Evolutionary conservation across 2,329 filamentous ascomycete genomes (phyloP), one percentile per base, ranked within the genome.

Genomic region (Trichoderma simmonsii): DNA sequence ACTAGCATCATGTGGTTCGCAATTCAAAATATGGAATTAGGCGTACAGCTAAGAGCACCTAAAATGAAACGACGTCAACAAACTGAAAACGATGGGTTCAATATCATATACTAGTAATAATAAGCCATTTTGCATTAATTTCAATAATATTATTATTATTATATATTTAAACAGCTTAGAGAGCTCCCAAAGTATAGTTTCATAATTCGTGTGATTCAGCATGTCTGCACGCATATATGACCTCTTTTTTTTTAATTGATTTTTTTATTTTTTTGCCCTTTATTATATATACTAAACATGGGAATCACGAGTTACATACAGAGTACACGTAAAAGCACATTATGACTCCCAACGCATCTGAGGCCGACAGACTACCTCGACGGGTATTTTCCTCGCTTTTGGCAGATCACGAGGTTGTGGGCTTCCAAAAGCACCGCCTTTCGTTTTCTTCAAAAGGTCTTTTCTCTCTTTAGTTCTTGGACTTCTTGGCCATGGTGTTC

Each of bases 401-500:
- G 57, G 15, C 36, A 26, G 26, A 14, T 36, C 57, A 54, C n/a
- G 57, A 36, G 39, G 51, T 61, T 59, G 39, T 36, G 66, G 30
- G 43, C 39, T 6, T 34, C 59, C 28, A 48, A 34, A 18, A 32
- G 11, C 43, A 51, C 34, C 36, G 24, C 36, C 24, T 61, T n/a
- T 61, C 30, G 28, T 59, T 30, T 43, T 48, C 51, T 59, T 65
- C 32, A 54, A n/a, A 32, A 32, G 24, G 59, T 67, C 12, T 51
- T 57, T 66, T 54, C 14, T 39, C 74, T 56, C 21, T 76, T 77
- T 81, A 81, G 77, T 82, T 78, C 75, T 77, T 78, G 63, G 79
- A 60, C 57, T 77, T 73, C 90, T 96, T 97, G 77, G 95, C 95
- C 95, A 99, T 99, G 78, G 95, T 98, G 91, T 99, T 99, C 77